Percentiles rank a stretch among this genome's conserved stretches.
Conservation (phyloP, 2,329 filamentous ascomycete genomes). For the Apiospora malaysiana region DNA sequence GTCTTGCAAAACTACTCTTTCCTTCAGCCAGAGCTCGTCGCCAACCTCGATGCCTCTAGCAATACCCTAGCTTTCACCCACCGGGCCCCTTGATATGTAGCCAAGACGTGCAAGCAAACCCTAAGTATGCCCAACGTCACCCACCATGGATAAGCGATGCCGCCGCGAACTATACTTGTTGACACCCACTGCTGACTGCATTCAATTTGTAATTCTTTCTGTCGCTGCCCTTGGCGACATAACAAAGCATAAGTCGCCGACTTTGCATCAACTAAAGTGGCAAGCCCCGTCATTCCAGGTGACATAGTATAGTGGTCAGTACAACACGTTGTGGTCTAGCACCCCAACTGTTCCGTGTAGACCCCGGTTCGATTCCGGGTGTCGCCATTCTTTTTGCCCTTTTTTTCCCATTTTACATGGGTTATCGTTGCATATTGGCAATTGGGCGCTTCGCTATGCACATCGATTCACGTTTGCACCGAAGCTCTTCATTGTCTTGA, state of each 20-base stretch:
- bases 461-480: too few relatives aligned
- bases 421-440: too few relatives aligned
- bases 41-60: neutral
- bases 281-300: constrained; percentile 9
- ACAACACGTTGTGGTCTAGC: constrained; percentile 18
- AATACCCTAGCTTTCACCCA: neutral
- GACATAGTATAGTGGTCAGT: constrained; percentile 25
- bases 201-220: neutral
- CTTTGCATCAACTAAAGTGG: neutral
- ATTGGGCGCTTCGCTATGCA: too few relatives aligned
- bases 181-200: too few relatives aligned
- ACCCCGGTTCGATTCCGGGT: constrained; percentile 26
- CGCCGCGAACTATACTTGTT: neutral
- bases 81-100: neutral
- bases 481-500: too few relatives aligned
- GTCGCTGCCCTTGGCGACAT: neutral
- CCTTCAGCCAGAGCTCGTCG: neutral
- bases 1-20: neutral
- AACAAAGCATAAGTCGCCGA: fast-evolving
- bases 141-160: constrained; percentile 5
- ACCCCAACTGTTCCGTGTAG: constrained; percentile 20
- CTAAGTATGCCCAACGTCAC: neutral
- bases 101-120: neutral
- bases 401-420: neutral
- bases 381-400: constrained; percentile 9